A percentile compares a stretch with the other conserved stretches of the same genome.
phyloP scores from a whole-genome alignment of 257 asterid genomes.

The Solanum chilense region DNA sequence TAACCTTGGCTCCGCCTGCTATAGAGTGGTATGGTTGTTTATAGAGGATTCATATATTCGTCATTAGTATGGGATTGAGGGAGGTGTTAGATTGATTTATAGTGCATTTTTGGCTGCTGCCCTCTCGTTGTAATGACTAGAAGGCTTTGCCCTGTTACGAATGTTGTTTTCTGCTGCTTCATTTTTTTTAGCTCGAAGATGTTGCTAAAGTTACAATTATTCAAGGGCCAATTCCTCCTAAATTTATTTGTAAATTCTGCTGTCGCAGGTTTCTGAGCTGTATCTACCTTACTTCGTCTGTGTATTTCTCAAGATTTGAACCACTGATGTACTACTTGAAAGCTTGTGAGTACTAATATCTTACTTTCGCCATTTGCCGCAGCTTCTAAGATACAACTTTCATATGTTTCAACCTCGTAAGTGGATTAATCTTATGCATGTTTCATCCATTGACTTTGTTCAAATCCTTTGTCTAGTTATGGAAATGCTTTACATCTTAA shows the following conservation, averaged over 20 bases:
- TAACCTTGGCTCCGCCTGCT: not conserved
- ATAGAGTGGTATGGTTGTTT: not conserved
- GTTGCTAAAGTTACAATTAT: not conserved
- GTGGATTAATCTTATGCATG: not conserved
- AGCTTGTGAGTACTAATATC: slow-evolving; percentile 28
- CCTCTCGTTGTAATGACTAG: not conserved
- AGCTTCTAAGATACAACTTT: not conserved
- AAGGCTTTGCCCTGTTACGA: not conserved
- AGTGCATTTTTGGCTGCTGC: not conserved
- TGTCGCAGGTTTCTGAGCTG: not conserved
- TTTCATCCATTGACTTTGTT: not conserved
- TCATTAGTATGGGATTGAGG: not conserved
- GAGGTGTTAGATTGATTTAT: not conserved
- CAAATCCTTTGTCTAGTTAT: not conserved
- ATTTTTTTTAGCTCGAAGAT: not conserved
- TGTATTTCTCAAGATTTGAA: slow-evolving; percentile 41
- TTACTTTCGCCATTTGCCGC: not conserved
- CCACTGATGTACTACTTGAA: slow-evolving; percentile 31
- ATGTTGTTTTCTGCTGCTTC: not conserved
- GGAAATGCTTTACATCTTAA: not conserved
- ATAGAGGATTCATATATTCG: not conserved
- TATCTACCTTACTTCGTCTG: slow-evolving; percentile 30
- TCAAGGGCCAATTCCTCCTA: not conserved
- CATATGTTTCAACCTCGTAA: not conserved
- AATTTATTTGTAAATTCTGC: not conserved